These are phyloP conservation scores for Naematelia aurantialba DNA, from an alignment of 768 basidiomycete genomes.

Conservation along the genomic window DNA sequence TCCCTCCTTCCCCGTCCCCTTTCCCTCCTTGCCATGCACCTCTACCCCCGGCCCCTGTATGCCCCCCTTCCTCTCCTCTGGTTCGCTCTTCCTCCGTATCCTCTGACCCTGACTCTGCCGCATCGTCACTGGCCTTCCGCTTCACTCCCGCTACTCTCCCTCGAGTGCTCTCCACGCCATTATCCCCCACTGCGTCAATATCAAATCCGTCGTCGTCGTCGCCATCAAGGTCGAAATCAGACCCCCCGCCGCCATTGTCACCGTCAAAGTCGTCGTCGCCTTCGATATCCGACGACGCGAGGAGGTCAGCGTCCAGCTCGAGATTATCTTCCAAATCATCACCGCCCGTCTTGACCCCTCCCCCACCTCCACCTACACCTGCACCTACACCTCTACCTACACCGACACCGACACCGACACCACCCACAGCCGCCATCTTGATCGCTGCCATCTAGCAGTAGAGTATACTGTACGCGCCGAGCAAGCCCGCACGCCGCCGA, in stretches of 20 bases:
- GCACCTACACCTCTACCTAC: neutral
- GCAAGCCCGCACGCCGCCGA: no score
- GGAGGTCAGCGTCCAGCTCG: conserved; percentile 40
- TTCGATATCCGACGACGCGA: conserved; percentile 30
- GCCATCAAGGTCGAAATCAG: conserved; percentile 2
- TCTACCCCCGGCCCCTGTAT: neutral
- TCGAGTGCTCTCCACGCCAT: neutral
- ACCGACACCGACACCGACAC: no score
- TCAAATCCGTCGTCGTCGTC: neutral
- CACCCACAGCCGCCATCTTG: no score
- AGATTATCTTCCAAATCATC: conserved; percentile 50
- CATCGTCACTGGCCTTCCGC: neutral
- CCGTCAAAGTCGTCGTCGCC: conserved; percentile 14
- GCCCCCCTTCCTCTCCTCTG: conserved; percentile 6
- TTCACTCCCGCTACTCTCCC: neutral
- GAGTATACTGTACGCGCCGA: no score
- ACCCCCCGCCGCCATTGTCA: conserved; percentile 11
- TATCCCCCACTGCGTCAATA: neutral
- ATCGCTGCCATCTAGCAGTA: no score
- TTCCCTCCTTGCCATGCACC: conserved; percentile 7
- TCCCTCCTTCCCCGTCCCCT: conserved; percentile 6
- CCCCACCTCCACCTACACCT: neutral
- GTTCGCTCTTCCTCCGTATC: no score
- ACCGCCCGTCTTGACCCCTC: conserved; percentile 29
- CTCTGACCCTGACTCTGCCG: conserved; percentile 5